Conservation (phyloP, 306 rosid species). For the Senna tora region DNA sequence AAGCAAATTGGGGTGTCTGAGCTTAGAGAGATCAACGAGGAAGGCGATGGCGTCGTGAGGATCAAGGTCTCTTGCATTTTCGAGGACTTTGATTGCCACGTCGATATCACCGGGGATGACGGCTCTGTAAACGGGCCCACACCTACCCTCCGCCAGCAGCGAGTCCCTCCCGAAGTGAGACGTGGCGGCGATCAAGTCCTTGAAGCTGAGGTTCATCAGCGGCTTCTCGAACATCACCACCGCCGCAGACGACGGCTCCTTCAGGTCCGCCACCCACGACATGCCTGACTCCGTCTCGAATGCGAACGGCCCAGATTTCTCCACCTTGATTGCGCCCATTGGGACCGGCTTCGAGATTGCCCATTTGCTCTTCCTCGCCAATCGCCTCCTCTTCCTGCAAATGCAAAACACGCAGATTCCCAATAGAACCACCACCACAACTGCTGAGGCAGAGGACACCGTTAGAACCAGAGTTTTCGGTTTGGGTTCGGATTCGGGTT, state of each 20-base stretch:
- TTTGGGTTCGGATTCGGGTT: constrained; percentile 30
- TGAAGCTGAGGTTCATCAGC: constrained; percentile 72
- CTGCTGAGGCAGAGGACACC: constrained; percentile 42
- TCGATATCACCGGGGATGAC: constrained; percentile 85
- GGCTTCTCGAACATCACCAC: constrained; percentile 98
- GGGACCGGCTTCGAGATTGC: constrained; percentile 86
- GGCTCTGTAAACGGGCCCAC: constrained; percentile 93
- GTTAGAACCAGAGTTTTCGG: constrained; percentile 35
- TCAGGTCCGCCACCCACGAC: constrained; percentile 90
- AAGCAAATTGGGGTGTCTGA: constrained; percentile 82
- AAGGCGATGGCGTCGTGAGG: constrained; percentile 58
- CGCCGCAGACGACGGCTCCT: constrained; percentile 78
- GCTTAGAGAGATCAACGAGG: constrained; percentile 60
- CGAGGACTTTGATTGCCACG: constrained; percentile 93
- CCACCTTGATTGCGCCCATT: constrained; percentile 51
- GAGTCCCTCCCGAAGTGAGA: constrained; percentile 95
- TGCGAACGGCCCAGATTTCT: constrained; percentile 86
- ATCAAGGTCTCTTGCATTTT: constrained; percentile 65
- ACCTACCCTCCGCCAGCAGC: constrained; percentile 83
- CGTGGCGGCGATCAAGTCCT: constrained; percentile 89
- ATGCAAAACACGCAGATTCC: constrained; percentile 30
- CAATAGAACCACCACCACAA: constrained; percentile 38
- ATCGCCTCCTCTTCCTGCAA: constrained; percentile 52
- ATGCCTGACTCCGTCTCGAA: constrained; percentile 91
- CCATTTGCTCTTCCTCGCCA: constrained; percentile 69